Evolutionary conservation across 139 green algal species (phyloP).

Genomic region (Spirogloea muscicola): DNA sequence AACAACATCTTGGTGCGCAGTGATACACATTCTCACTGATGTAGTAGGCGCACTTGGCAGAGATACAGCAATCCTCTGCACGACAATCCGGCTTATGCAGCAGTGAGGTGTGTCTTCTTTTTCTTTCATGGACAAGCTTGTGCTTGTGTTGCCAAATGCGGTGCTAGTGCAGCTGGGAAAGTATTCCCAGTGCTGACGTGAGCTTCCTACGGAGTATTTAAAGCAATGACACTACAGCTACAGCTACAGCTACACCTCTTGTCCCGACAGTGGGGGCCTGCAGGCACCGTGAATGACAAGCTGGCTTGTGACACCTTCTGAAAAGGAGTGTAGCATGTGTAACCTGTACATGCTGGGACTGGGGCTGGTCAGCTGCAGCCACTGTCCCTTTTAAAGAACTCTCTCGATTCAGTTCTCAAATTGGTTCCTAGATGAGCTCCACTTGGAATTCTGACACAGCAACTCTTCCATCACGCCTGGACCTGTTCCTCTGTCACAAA

Average conservation of each 20-base stretch:
- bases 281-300: too few species aligned
- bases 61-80: conserved; percentile 10
- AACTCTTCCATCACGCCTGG: too few species aligned
- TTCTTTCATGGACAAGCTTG: neutral
- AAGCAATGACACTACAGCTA: too few species aligned
- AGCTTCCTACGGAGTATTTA: neutral
- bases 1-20: neutral
- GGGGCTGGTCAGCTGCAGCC: neutral
- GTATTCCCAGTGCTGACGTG: neutral
- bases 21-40: neutral
- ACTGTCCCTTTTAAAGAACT: neutral
- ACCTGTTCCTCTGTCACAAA: too few species aligned
- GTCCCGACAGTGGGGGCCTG: too few species aligned
- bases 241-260: too few species aligned
- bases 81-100: conserved; percentile 4
- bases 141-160: neutral
- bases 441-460: neutral
- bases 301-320: too few species aligned
- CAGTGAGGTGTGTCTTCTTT: conserved; percentile 9
- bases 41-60: neutral
- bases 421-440: neutral
- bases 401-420: neutral
- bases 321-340: too few species aligned
- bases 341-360: too few species aligned
- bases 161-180: neutral